Evolutionary conservation across 73 alveolate genomes (phyloP).

Genomic region (Durusdinium trenchii): DNA sequence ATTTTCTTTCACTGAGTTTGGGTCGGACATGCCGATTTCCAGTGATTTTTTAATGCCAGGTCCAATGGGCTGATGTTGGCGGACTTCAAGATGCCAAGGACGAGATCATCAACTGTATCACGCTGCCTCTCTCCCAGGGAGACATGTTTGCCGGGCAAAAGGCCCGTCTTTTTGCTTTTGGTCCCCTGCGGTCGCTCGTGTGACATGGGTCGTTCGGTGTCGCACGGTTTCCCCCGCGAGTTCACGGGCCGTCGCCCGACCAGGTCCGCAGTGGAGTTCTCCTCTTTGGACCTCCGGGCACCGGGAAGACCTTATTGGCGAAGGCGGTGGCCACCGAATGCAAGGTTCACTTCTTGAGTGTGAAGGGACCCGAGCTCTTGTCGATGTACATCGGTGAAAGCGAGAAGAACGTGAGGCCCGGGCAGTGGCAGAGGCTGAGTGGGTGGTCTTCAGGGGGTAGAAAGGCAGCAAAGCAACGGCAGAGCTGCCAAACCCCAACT

Average conservation of each 20-base stretch:
- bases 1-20: neutral
- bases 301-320: conserved; percentile 98
- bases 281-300: conserved; percentile 98
- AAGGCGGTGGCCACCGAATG: conserved; percentile 98
- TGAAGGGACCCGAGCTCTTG: conserved; percentile 98
- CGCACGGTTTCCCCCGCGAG: too few relatives aligned
- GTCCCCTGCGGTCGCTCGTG: too few relatives aligned
- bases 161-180: too few relatives aligned
- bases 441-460: conserved; percentile 97
- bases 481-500: too few relatives aligned
- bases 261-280: conserved; percentile 97
- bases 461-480: neutral
- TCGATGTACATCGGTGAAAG: conserved; percentile 97
- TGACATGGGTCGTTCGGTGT: too few relatives aligned
- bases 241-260: too few relatives aligned
- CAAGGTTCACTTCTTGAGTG: conserved; percentile 97
- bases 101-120: conserved; percentile 97
- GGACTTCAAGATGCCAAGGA: conserved; percentile 98
- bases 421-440: too few relatives aligned
- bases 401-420: conserved; percentile 97
- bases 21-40: conserved; percentile 71
- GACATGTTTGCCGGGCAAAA: conserved; percentile 96
- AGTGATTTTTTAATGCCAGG: too few relatives aligned
- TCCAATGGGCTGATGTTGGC: conserved; percentile 98
- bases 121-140: conserved; percentile 97